A percentile compares a stretch with the other conserved stretches of the same genome.
Conservation (phyloP, 164 flowering plant species). For the Vitis rotundifolia region DNA sequence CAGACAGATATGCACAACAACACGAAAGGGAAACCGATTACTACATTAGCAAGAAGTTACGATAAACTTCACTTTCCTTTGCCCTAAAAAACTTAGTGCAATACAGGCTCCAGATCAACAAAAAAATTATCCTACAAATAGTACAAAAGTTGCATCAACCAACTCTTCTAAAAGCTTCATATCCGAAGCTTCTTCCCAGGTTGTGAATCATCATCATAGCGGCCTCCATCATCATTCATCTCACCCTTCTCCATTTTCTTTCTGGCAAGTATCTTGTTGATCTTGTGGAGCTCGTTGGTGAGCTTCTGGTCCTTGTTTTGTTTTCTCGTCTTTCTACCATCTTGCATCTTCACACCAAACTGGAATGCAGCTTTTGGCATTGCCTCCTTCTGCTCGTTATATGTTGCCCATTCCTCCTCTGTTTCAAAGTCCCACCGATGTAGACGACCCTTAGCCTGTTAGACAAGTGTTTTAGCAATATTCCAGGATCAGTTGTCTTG, state of each 20-base stretch:
- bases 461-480: background rate
- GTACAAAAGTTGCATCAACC: background rate
- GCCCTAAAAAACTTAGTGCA: no score
- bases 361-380: slow-evolving; percentile 99
- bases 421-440: slow-evolving; percentile 99
- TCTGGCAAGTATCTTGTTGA: slow-evolving; percentile 79
- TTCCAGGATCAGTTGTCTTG: no score
- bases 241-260: slow-evolving; percentile 80
- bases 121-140: background rate
- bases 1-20: no score
- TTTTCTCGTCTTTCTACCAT: slow-evolving; percentile 93
- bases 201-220: slow-evolving; percentile 58
- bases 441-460: slow-evolving; percentile 95
- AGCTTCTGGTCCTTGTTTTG: slow-evolving; percentile 96
- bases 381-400: slow-evolving; percentile 98
- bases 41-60: no score
- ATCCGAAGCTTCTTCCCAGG: slow-evolving; percentile 75
- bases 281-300: slow-evolving; percentile 89
- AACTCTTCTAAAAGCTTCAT: slow-evolving; percentile 23
- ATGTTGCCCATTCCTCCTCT: slow-evolving; percentile 96
- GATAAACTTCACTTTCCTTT: no score
- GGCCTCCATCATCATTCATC: slow-evolving; percentile 38
- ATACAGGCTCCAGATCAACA: no score
- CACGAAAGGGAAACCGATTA: no score
- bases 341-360: slow-evolving; percentile 99